phyloP scores from a whole-genome alignment of 2,329 filamentous ascomycete species.

The Venturia oleaginea region DNA sequence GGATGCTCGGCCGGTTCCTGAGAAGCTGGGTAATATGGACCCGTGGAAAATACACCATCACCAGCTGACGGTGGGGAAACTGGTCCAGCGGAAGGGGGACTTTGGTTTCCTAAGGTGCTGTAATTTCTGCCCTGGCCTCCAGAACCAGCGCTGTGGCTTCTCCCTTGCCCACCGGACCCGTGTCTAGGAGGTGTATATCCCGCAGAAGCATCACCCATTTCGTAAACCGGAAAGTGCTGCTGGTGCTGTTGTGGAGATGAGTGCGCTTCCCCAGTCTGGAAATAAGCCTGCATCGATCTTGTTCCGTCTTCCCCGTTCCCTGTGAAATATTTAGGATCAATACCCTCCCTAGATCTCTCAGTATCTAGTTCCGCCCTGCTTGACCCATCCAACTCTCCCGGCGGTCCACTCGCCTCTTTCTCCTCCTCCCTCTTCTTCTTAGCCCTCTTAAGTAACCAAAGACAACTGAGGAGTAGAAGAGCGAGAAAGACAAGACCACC shows the following conservation, averaged over 20 bases:
- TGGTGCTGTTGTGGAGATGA: neutral
- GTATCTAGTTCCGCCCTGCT: neutral
- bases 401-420: neutral
- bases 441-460: neutral
- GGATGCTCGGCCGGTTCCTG: neutral
- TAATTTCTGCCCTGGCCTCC: neutral
- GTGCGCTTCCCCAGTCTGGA: neutral
- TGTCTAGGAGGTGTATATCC: too few relatives aligned
- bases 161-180: neutral
- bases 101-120: neutral
- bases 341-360: neutral
- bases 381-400: neutral
- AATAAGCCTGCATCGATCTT: neutral
- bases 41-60: neutral
- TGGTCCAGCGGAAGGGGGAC: neutral
- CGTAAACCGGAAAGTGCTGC: neutral
- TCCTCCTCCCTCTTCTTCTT: neutral
- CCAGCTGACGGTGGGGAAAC: neutral
- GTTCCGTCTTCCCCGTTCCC: too few relatives aligned
- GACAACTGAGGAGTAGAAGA: neutral
- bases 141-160: neutral
- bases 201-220: neutral
- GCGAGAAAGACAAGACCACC: conserved; percentile 25
- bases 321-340: neutral
- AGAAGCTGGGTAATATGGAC: neutral